Conservation (phyloP, 306 rosid genomes). For the Cyclanthera cordifolia region DNA sequence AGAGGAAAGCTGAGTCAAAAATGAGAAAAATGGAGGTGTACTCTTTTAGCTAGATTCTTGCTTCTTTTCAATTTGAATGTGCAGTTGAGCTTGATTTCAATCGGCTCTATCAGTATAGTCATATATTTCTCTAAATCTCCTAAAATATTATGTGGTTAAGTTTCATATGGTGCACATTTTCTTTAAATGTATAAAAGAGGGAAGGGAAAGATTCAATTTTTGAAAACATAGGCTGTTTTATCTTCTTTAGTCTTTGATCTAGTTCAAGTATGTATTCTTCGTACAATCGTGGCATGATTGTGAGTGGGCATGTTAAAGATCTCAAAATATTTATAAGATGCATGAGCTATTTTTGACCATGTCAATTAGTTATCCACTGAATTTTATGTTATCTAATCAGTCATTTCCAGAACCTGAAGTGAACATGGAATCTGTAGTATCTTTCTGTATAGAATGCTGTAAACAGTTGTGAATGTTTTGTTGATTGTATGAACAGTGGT, state of each 20-base stretch:
- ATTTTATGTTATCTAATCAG: no score
- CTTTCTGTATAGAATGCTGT: background rate
- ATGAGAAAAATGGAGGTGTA: constrained; percentile 93
- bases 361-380: no score
- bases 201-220: background rate
- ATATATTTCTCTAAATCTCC: background rate
- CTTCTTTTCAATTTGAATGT: background rate
- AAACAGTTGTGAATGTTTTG: constrained; percentile 1
- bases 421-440: background rate
- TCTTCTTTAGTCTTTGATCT: no score
- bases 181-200: background rate
- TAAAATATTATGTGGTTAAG: background rate
- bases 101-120: background rate
- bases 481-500: constrained; percentile 16
- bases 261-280: no score
- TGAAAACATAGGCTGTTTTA: background rate
- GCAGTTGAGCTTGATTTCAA: background rate
- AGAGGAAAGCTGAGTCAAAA: constrained; percentile 90
- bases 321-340: no score
- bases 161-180: background rate
- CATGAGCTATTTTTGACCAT: no score
- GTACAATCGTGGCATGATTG: no score
- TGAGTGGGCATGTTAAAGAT: no score
- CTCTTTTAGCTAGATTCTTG: background rate
- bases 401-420: background rate